Evolutionary conservation across 2,329 filamentous ascomycete species (phyloP).

Genomic region (Fusarium ambrosium): DNA sequence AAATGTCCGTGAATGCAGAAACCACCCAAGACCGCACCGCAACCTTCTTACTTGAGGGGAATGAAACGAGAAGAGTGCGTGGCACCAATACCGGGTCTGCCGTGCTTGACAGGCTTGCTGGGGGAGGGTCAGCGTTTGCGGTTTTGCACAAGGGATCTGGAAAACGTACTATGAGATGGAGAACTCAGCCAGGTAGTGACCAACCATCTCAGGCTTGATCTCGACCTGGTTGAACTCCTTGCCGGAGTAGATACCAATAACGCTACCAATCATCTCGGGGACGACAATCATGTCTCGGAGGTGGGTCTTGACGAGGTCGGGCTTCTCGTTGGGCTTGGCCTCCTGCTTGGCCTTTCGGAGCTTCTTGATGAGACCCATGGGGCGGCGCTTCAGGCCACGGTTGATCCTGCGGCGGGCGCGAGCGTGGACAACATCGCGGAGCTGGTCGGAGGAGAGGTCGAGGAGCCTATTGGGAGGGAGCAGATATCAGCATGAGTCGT

Average conservation of each 20-base stretch:
- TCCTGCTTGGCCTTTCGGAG: constrained; percentile 99
- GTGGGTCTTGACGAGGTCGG: constrained; percentile 98
- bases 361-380: constrained; percentile 99
- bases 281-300: constrained; percentile 99
- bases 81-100: constrained; percentile 99
- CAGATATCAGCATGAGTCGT: constrained; percentile 41
- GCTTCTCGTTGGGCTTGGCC: constrained; percentile 99
- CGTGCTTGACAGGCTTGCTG: constrained; percentile 99
- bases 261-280: constrained; percentile 99
- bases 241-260: constrained; percentile 99
- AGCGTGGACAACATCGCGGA: constrained; percentile 99
- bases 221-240: constrained; percentile 99
- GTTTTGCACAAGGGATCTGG: neutral
- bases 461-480: constrained; percentile 78
- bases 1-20: constrained; percentile 70
- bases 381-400: constrained; percentile 99
- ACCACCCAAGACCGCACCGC: constrained; percentile 61
- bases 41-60: constrained; percentile 95
- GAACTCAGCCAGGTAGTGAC: constrained; percentile 99
- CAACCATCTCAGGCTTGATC: constrained; percentile 99
- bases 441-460: constrained; percentile 97
- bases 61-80: constrained; percentile 99
- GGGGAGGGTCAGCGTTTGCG: constrained; percentile 61
- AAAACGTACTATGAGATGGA: constrained; percentile 97
- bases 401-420: constrained; percentile 99